Evolutionary conservation across 345 rosid genomes (phyloP).

Genomic region (Eucalyptus caleyi): DNA sequence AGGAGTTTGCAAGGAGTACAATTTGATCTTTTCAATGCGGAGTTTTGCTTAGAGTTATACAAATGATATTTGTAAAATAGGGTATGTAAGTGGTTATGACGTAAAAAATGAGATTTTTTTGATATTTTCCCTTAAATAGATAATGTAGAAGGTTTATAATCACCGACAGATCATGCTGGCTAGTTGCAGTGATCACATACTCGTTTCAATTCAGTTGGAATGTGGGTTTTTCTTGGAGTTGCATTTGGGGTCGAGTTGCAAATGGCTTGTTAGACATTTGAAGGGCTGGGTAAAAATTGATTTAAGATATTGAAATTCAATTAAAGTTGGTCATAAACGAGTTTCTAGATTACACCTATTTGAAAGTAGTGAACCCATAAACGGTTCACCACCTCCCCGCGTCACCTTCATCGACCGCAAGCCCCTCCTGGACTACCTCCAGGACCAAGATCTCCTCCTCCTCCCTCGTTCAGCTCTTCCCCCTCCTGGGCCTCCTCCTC

Average conservation of each 20-base stretch:
- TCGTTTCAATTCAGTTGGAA: neutral
- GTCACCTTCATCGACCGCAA: constrained; percentile 74
- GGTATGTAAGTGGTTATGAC: neutral
- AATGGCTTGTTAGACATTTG: neutral
- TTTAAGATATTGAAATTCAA: neutral
- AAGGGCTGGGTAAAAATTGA: neutral
- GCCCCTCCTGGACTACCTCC: constrained; percentile 65
- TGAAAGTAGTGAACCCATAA: neutral
- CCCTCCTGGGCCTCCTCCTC: constrained; percentile 9
- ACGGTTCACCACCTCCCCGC: no score
- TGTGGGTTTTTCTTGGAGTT: neutral
- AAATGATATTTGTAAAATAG: neutral
- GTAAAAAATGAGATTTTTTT: neutral
- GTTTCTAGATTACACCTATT: neutral
- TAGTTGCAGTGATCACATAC: neutral
- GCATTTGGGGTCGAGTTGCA: neutral
- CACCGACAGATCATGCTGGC: neutral
- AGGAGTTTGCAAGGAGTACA: neutral
- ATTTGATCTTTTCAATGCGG: neutral
- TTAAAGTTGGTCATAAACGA: neutral
- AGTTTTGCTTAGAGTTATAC: neutral
- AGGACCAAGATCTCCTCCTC: constrained; percentile 44
- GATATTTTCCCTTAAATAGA: neutral
- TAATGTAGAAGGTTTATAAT: neutral
- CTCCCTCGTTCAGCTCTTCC: constrained; percentile 57